Base-by-base conservation (phyloP, 2,329 filamentous ascomycete genomes). In the Dactylellina haptotyla region DNA sequence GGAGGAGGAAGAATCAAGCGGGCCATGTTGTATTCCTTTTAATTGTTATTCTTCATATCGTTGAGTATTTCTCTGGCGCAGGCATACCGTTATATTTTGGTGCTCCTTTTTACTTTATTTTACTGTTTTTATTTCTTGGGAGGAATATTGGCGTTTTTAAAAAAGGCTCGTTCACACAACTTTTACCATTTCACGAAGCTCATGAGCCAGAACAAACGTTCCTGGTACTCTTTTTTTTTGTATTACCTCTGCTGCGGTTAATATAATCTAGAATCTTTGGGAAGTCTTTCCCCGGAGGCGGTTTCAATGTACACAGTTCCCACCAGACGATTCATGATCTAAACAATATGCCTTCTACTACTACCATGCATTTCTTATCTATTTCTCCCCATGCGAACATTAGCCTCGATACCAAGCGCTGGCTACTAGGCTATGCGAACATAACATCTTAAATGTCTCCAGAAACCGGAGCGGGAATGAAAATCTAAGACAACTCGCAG, bases 111-210 rank as follows among this genome's bases (percentile, higher is more conserved):
- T 28, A 50, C 51, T 58, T 16, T 28, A 14, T 18, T 46, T 39
- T 37, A 20, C 30, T 43, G n/a, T 41, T 56, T 45, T 63, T 9
- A 8, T 39, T 57, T 63, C 32, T 57, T 34, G 34, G 62, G 53
- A 30, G 54, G 48, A 28, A 45, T 45, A 61, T 23, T 26, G 64
- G 64, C 64, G 64, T 69, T 69, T 69, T 39, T 16, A 12, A 59
- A 34, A 59, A 54, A 69, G 58, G 48, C 34, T 50, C 34, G 41
- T 46, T 54, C 56, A 18, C 26, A 34, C 34, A 50, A 16, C 41
- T n/a, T 41, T 50, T 32, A 34, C 12, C 28, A 54, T 43, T 39
- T 62, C 34, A 69, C 56, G 64, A 69, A 69, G 64, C 48, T 62
- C 56, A 69, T 30, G 64, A 69, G 26, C 37, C 41, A 25, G 56